These are phyloP conservation scores for Ganoderma resinaceum DNA, from an alignment of 1,284 basidiomycete genomes.

Conservation along the genomic window DNA sequence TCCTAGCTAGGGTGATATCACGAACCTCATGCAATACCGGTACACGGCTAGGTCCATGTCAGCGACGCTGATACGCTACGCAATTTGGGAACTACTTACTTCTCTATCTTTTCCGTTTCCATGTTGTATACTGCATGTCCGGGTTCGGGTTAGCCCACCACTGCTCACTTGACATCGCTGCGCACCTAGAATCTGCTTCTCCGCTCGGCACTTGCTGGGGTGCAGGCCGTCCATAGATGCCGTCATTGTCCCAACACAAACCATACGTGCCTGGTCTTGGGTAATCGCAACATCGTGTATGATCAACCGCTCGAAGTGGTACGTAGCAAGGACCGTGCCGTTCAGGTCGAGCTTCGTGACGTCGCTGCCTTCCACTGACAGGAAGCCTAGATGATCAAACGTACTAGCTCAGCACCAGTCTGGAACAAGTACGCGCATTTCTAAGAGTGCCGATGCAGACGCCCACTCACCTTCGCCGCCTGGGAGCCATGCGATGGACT, in stretches of 20 bases:
- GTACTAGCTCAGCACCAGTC: not conserved
- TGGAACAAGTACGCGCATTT: not conserved
- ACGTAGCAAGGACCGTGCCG: conserved; percentile 60
- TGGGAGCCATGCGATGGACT: conserved; percentile 78
- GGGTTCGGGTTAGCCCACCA: conserved; percentile 1
- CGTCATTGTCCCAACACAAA: conserved; percentile 75
- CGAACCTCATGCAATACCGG: conserved; percentile 83
- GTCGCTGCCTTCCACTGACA: conserved; percentile 61
- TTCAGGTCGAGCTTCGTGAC: conserved; percentile 60
- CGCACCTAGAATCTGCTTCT: conserved; percentile 80
- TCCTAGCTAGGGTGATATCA: conserved; percentile 70
- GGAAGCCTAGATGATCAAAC: conserved; percentile 48
- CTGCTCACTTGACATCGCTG: conserved; percentile 7
- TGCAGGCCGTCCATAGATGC: conserved; percentile 67
- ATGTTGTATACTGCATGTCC: conserved; percentile 71
- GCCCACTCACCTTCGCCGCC: conserved; percentile 59
- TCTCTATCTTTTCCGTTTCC: conserved; percentile 67
- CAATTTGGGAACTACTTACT: conserved; percentile 49
- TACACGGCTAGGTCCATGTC: conserved; percentile 59
- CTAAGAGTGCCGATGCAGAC: not conserved
- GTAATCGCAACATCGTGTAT: conserved; percentile 79
- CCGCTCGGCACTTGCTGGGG: conserved; percentile 75
- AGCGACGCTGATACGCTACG: conserved; percentile 3
- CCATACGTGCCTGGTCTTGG: conserved; percentile 66
- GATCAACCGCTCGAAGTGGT: conserved; percentile 70